Percentiles rank a stretch among this genome's conserved stretches.
Evolutionary conservation across 2,329 filamentous ascomycete genomes (phyloP).

Genomic region (Fusarium nodosum): DNA sequence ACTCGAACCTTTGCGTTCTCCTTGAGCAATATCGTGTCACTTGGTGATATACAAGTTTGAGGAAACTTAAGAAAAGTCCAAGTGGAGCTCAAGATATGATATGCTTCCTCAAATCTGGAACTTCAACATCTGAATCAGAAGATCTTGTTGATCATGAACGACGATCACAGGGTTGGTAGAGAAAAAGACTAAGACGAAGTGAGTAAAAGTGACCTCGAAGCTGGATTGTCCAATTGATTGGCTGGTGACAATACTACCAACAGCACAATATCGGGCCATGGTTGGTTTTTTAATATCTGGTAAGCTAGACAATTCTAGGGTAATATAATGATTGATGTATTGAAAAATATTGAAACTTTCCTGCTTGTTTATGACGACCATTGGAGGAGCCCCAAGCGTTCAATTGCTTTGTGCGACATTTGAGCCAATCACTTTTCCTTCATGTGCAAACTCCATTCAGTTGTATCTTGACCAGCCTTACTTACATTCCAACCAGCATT

Average conservation of each 20-base stretch:
- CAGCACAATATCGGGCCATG: no score
- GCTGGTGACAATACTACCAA: neutral
- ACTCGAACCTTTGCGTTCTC: neutral
- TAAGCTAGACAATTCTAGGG: neutral
- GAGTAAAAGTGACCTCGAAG: neutral
- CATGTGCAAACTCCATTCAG: neutral
- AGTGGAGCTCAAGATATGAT: neutral
- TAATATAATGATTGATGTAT: neutral
- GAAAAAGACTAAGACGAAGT: neutral
- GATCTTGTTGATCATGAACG: conserved; percentile 7
- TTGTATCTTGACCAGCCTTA: neutral
- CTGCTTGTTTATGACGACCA: neutral
- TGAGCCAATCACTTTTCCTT: neutral
- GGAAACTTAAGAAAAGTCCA: neutral
- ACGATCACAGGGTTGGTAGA: conserved; percentile 5
- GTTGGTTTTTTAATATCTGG: neutral
- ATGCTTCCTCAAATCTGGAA: neutral
- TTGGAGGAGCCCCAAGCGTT: neutral
- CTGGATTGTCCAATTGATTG: neutral
- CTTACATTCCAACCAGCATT: conserved; percentile 9
- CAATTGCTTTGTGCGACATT: neutral
- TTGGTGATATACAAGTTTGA: neutral
- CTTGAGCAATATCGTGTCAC: neutral
- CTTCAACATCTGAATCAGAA: neutral
- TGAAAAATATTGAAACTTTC: neutral